Conservation (phyloP, 2,329 filamentous ascomycete species). For the Aplosporella prunicola region DNA sequence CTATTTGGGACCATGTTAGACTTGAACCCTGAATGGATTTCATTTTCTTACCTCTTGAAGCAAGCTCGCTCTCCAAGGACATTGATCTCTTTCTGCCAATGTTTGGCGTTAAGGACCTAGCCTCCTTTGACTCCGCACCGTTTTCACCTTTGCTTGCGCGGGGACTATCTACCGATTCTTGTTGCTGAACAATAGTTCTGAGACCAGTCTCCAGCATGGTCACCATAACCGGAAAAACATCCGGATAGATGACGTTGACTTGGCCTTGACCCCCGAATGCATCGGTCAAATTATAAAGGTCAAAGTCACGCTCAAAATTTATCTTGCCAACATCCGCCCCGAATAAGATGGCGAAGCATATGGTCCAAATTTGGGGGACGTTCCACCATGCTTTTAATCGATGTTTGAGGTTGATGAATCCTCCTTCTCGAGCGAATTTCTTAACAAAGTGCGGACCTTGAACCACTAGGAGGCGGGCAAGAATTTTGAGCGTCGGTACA, state of each 20-base stretch:
- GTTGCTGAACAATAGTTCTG: slow-evolving; percentile 48
- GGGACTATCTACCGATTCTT: slow-evolving; percentile 5
- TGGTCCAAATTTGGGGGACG: slow-evolving; percentile 72
- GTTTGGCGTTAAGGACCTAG: background rate
- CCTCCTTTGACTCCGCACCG: background rate
- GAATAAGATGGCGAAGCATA: slow-evolving; percentile 82
- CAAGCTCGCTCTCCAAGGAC: slow-evolving; percentile 53
- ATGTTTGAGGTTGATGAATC: slow-evolving; percentile 76
- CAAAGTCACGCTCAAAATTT: slow-evolving; percentile 63
- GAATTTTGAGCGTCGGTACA: slow-evolving; percentile 68
- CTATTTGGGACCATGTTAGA: background rate
- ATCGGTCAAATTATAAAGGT: slow-evolving; percentile 63
- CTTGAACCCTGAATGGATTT: background rate
- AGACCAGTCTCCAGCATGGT: slow-evolving; percentile 82
- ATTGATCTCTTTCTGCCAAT: slow-evolving; percentile 51
- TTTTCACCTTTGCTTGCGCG: slow-evolving; percentile 23
- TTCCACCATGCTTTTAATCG: slow-evolving; percentile 84
- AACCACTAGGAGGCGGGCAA: slow-evolving; percentile 72
- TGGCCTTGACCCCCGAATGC: slow-evolving; percentile 51
- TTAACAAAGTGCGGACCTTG: slow-evolving; percentile 73
- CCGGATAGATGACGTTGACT: slow-evolving; percentile 61
- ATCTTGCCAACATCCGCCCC: slow-evolving; percentile 69
- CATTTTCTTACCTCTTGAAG: slow-evolving; percentile 22
- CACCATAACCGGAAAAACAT: slow-evolving; percentile 69
- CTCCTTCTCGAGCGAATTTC: slow-evolving; percentile 83